phyloP scores from a whole-genome alignment of 2,329 filamentous ascomycete species.

The Zymoseptoria tritici region DNA sequence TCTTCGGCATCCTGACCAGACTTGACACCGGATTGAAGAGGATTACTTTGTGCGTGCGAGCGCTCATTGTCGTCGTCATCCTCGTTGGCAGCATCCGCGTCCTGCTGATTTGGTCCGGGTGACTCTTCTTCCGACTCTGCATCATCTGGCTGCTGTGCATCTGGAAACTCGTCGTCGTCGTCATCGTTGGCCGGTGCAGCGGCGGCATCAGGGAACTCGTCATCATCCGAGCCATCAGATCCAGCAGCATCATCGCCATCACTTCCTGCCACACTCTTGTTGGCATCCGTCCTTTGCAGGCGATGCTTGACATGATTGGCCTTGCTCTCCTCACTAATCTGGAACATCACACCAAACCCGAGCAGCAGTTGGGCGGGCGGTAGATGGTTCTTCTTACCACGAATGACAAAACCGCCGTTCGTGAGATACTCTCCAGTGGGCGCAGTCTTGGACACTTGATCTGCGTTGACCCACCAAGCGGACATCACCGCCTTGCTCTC shows the following conservation, averaged over 20 bases:
- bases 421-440: slow-evolving; percentile 72
- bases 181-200: slow-evolving; percentile 20
- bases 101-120: slow-evolving; percentile 15
- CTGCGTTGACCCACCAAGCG: slow-evolving; percentile 88
- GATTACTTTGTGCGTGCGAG: slow-evolving; percentile 25
- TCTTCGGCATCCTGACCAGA: slow-evolving; percentile 11
- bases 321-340: slow-evolving; percentile 81
- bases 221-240: slow-evolving; percentile 25
- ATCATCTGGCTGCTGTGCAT: slow-evolving; percentile 21
- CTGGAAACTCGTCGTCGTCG: slow-evolving; percentile 35
- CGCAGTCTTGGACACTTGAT: slow-evolving; percentile 83
- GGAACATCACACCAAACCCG: slow-evolving; percentile 81
- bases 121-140: slow-evolving; percentile 20
- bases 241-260: slow-evolving; percentile 28
- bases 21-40: slow-evolving; percentile 30
- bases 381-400: slow-evolving; percentile 83
- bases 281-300: slow-evolving; percentile 32
- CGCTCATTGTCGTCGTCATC: slow-evolving; percentile 25
- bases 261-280: slow-evolving; percentile 19
- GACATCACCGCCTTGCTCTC: slow-evolving; percentile 94
- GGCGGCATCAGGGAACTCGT: slow-evolving; percentile 21
- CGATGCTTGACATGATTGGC: slow-evolving; percentile 70
- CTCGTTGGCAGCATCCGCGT: slow-evolving; percentile 14
- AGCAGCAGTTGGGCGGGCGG: slow-evolving; percentile 81
- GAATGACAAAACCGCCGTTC: slow-evolving; percentile 69